These are phyloP conservation scores for Peronospora tabacina DNA, from an alignment of 352 stramenopile genomes.

Conservation along the genomic window DNA sequence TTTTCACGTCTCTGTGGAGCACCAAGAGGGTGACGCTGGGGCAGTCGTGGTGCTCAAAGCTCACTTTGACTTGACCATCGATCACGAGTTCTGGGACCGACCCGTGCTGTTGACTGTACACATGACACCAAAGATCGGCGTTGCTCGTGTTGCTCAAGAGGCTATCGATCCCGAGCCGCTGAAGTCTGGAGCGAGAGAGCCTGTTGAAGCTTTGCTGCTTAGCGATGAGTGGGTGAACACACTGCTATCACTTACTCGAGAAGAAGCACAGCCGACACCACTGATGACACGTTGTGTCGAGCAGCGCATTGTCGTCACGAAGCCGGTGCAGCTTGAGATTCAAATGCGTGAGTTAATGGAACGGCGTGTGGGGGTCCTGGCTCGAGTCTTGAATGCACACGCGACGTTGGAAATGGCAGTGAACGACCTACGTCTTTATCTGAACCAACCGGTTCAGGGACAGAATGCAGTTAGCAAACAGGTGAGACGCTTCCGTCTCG, in stretches of 20 bases:
- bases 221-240: conserved; percentile 30
- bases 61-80: conserved; percentile 54
- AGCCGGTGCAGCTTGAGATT: conserved; percentile 52
- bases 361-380: conserved; percentile 41
- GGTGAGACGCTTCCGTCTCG: conserved; percentile 26
- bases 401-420: conserved; percentile 33
- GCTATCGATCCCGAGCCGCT: not conserved
- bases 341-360: conserved; percentile 38
- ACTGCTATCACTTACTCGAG: conserved; percentile 40
- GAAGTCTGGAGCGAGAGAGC: not conserved
- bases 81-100: conserved; percentile 51
- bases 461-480: conserved; percentile 4
- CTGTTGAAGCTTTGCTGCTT: conserved; percentile 17
- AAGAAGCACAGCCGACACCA: conserved; percentile 35
- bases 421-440: conserved; percentile 57
- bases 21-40: conserved; percentile 1
- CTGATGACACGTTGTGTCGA: conserved; percentile 43
- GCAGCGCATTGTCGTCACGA: conserved; percentile 38
- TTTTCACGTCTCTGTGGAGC: conserved; percentile 19
- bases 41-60: conserved; percentile 28
- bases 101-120: conserved; percentile 45
- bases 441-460: conserved; percentile 37
- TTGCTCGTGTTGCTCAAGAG: conserved; percentile 9
- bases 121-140: conserved; percentile 31
- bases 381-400: conserved; percentile 43